These are phyloP conservation scores for Colletotrichum lindemuthianum DNA, from an alignment of 2,329 filamentous ascomycete species.

Conservation along the genomic window DNA sequence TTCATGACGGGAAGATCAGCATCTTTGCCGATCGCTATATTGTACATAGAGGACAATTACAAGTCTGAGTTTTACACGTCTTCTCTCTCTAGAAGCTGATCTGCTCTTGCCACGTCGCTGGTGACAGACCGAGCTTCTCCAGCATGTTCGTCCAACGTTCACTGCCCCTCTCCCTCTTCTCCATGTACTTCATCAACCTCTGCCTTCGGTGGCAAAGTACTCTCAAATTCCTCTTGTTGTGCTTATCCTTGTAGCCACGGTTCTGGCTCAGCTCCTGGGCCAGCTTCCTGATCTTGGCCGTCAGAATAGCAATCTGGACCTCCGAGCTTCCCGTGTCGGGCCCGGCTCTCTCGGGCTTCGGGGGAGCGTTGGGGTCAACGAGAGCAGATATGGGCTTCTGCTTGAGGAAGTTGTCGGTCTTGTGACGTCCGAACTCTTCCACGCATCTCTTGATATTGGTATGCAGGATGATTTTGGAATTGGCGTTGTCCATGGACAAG, in stretches of 20 bases:
- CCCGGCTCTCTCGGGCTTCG: constrained; percentile 71
- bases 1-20: constrained; percentile 37
- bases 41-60: constrained; percentile 61
- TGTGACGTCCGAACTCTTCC: constrained; percentile 88
- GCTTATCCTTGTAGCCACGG: constrained; percentile 83
- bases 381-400: constrained; percentile 66
- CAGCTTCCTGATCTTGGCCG: constrained; percentile 88
- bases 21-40: constrained; percentile 47
- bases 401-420: constrained; percentile 78
- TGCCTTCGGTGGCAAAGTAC: constrained; percentile 89
- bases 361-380: constrained; percentile 49
- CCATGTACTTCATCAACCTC: constrained; percentile 87
- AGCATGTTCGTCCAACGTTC: constrained; percentile 90
- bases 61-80: constrained; percentile 54
- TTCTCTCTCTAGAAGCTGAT: constrained; percentile 72
- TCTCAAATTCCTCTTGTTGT: constrained; percentile 91
- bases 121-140: constrained; percentile 83
- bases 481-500: constrained; percentile 79
- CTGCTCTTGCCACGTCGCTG: constrained; percentile 90
- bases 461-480: constrained; percentile 79
- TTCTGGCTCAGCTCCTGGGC: constrained; percentile 75
- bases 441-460: constrained; percentile 88
- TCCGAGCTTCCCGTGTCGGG: constrained; percentile 95
- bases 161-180: constrained; percentile 89
- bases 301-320: constrained; percentile 97